Conservation (phyloP, 169 alveolate species). For the Fabrea salina region DNA sequence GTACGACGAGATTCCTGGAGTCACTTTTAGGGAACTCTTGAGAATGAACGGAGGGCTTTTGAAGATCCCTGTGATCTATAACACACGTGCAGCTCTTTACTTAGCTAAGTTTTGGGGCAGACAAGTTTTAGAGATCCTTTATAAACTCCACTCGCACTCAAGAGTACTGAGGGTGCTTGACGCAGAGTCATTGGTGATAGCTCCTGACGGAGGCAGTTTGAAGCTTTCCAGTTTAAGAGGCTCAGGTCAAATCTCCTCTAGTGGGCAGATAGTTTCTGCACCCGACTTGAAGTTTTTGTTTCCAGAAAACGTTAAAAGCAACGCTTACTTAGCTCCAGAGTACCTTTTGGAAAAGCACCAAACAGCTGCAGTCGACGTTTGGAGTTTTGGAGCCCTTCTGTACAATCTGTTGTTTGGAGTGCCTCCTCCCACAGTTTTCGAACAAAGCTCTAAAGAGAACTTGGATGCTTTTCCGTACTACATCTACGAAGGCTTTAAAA, state of each 20-base stretch:
- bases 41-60: conserved; percentile 72
- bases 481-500: neutral
- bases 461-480: conserved; percentile 15
- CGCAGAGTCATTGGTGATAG: conserved; percentile 45
- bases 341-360: conserved; percentile 39
- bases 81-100: conserved; percentile 71
- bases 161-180: conserved; percentile 47
- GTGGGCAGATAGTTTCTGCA: conserved; percentile 38
- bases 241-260: conserved; percentile 34
- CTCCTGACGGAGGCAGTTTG: conserved; percentile 61
- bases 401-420: conserved; percentile 61
- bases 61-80: conserved; percentile 66
- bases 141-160: conserved; percentile 51
- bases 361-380: conserved; percentile 60
- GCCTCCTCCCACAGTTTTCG: conserved; percentile 11
- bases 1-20: conserved; percentile 50
- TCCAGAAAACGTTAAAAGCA: conserved; percentile 37
- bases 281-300: conserved; percentile 43
- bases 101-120: conserved; percentile 69
- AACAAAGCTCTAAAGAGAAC: too few relatives aligned
- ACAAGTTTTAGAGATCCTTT: conserved; percentile 50
- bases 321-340: conserved; percentile 75
- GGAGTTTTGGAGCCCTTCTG: conserved; percentile 73
- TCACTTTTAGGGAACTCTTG: conserved; percentile 53
- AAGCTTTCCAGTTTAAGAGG: conserved; percentile 58